These are phyloP conservation scores for Lachancea meyersii DNA, from an alignment of 805 yeast species.

Conservation along the genomic window DNA sequence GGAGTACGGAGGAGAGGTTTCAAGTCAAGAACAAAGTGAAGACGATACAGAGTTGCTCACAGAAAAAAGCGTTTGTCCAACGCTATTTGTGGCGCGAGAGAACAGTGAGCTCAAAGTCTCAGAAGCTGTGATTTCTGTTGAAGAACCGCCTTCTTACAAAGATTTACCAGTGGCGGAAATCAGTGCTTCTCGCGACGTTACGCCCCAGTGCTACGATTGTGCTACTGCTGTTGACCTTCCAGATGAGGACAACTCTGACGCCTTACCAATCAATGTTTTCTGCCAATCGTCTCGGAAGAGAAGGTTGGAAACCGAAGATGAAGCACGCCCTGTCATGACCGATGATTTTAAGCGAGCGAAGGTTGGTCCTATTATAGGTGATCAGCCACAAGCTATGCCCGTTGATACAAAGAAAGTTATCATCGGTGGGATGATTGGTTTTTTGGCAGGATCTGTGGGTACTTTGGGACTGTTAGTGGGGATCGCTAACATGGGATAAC, in stretches of 20 bases:
- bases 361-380: neutral
- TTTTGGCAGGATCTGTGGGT: constrained; percentile 19
- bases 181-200: constrained; percentile 1
- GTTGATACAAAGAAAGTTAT: constrained; percentile 2
- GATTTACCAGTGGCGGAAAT: neutral
- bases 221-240: constrained; percentile 1
- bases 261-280: neutral
- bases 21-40: neutral
- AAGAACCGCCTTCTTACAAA: neutral
- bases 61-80: neutral
- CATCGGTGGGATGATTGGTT: constrained; percentile 17
- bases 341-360: constrained; percentile 1
- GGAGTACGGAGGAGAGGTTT: too few species aligned
- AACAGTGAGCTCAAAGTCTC: neutral
- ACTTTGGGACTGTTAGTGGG: constrained; percentile 19
- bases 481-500: constrained; percentile 19
- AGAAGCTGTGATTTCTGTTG: neutral
- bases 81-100: neutral
- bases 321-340: neutral
- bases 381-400: neutral
- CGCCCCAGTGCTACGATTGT: constrained; percentile 9
- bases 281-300: neutral
- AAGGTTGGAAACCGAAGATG: neutral
- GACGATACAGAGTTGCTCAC: neutral
- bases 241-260: neutral